These are phyloP conservation scores for Amniculicola lignicola DNA, from an alignment of 495 filamentous ascomycete genomes.

Conservation along the genomic window DNA sequence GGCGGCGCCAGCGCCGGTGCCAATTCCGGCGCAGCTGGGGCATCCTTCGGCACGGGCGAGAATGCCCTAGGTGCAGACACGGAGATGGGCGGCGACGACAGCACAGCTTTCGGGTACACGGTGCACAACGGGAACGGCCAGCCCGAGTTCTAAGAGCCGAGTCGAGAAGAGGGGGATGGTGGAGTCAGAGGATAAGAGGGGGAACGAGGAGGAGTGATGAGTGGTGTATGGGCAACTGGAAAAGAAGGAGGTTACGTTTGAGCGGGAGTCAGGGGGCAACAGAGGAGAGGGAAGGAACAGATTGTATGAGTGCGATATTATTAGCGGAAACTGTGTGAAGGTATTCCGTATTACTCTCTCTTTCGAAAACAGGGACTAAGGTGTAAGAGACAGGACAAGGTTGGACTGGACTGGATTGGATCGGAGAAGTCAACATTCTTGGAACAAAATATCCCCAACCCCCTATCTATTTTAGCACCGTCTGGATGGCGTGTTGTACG, in stretches of 20 bases:
- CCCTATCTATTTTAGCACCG: no score
- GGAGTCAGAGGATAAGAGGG: background rate
- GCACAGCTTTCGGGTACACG: slow-evolving; percentile 40
- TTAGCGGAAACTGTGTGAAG: slow-evolving; percentile 5
- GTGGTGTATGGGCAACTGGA: slow-evolving; percentile 28
- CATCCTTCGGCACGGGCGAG: slow-evolving; percentile 21
- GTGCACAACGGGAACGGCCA: slow-evolving; percentile 38
- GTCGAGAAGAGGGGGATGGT: slow-evolving; percentile 22
- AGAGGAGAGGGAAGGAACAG: slow-evolving; percentile 8
- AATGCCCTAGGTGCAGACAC: slow-evolving; percentile 38
- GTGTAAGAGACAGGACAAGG: no score
- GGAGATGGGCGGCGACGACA: slow-evolving; percentile 37
- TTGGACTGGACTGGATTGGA: no score
- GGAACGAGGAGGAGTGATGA: slow-evolving; percentile 3
- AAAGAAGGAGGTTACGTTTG: slow-evolving; percentile 23
- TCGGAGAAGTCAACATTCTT: no score
- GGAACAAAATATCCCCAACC: no score
- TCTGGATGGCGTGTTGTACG: no score
- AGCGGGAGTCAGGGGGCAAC: background rate
- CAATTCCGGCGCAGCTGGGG: slow-evolving; percentile 31
- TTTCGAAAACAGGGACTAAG: no score
- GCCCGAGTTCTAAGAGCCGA: slow-evolving; percentile 35
- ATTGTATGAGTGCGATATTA: slow-evolving; percentile 9
- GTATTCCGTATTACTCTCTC: no score
- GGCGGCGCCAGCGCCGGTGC: slow-evolving; percentile 28